Evolutionary conservation across 1,284 basidiomycete species (phyloP), one percentile per base, ranked within the genome.

Genomic region (Filobasidium uniguttulatum): DNA sequence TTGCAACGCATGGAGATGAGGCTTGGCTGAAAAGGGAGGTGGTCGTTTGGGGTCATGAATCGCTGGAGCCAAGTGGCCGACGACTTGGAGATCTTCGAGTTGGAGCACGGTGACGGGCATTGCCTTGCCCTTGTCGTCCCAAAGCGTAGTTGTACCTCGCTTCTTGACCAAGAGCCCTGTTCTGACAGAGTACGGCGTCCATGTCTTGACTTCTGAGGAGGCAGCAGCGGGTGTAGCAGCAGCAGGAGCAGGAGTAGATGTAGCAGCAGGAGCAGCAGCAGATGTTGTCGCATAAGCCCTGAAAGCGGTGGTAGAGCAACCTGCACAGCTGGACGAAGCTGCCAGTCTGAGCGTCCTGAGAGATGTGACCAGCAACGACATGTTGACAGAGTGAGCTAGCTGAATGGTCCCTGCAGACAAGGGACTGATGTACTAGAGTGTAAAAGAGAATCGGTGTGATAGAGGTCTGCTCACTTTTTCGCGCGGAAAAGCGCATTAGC

Each of bases 151-250:
- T 93, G 98, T 98, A 40, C 94, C 94, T 44, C 87, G 80, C 73
- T 99, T 99, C 53, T 83, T 77, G 20, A 89, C 91, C 64, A 99
- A 83, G 54, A 97, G 75, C n/a, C 94, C 94, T 0, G 89, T 91
- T 54, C 94, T 78, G 57, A 85, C 77, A 4, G 89, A 90, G 49
- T 77, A 75, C 29, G 93, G 85, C 19, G 82, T 81, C 91, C 91
- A 97, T 55, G 54, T 20, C 14, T 35, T 22, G 6, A 29, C n/a
- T 9, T 34, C 35, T 28, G 45, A 23, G 17, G 34, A 3, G 34
- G 46, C 25, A 10, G 46, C 14, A 4, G 28, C 5, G 15, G 36
- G 36, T 38, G 36, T 4, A 3, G 44, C 12, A 5, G 45, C 23
- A 3, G 52, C 7, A 4, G 25, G 8, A 10, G 46, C 25, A 10